A percentile compares a stretch with the other conserved stretches of the same genome.
phyloP scores from a whole-genome alignment of 108 stramenopile genomes.

The Aureococcus anophagefferens region DNA sequence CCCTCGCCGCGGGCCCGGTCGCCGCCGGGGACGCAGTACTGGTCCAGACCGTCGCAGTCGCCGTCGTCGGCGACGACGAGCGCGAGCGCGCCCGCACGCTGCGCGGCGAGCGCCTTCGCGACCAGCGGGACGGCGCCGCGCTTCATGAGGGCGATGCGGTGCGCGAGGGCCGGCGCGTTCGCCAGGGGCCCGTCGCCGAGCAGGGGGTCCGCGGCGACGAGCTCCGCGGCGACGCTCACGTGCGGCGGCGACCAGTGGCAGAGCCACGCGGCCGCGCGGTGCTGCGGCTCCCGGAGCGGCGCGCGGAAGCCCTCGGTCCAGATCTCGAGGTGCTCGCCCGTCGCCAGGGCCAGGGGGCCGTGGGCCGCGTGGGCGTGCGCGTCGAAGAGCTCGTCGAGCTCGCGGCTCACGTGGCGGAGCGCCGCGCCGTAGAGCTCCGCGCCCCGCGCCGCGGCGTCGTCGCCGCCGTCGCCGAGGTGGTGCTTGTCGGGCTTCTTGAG shows the following conservation, averaged over 20 bases:
- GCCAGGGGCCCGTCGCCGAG: background rate
- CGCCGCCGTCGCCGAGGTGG: background rate
- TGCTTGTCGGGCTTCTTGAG: background rate
- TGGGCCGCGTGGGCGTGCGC: background rate
- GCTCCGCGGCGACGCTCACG: background rate
- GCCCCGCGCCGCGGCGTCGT: background rate
- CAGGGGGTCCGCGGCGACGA: background rate
- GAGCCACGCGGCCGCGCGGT: background rate
- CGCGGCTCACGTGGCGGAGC: too few relatives aligned
- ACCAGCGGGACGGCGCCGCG: background rate
- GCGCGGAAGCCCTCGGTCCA: background rate
- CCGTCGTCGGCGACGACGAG: background rate
- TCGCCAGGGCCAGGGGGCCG: background rate
- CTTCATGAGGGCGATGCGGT: background rate
- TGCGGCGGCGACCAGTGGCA: background rate
- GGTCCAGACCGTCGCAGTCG: background rate
- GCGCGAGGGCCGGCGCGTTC: background rate
- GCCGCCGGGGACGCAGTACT: background rate
- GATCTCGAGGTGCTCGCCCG: background rate
- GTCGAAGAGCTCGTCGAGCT: background rate
- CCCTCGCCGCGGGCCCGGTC: background rate
- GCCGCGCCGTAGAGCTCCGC: too few relatives aligned
- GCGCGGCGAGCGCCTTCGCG: background rate
- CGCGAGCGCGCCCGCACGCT: background rate
- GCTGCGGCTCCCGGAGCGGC: background rate